Conservation (phyloP, 2,329 filamentous ascomycete genomes). For the Alternaria brassicae region DNA sequence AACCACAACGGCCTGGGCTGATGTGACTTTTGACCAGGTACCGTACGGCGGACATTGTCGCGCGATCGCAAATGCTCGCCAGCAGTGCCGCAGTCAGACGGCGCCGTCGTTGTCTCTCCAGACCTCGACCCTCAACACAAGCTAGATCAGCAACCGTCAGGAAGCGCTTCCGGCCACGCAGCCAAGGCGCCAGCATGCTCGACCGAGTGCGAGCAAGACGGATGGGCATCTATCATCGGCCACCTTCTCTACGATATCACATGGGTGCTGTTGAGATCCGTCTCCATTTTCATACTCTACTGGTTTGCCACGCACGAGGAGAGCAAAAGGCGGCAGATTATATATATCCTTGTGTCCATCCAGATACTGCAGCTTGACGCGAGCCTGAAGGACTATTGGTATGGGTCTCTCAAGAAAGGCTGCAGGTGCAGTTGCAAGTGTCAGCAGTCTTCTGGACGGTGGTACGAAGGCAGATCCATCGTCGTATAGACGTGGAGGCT, state of each 20-base stretch:
- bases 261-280: conserved; percentile 7
- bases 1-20: conserved; percentile 44
- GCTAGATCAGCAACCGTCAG: not conserved
- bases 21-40: conserved; percentile 15
- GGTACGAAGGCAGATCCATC: conserved; percentile 3
- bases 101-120: not conserved
- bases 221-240: not conserved
- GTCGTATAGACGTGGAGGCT: not conserved
- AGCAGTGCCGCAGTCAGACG: not conserved
- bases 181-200: not conserved
- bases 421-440: conserved; percentile 9
- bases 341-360: not conserved
- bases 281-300: not conserved
- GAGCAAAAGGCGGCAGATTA: not conserved
- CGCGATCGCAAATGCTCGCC: not conserved
- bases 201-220: not conserved
- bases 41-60: not conserved
- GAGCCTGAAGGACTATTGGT: conserved; percentile 9
- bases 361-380: conserved; percentile 7
- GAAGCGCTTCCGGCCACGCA: not conserved
- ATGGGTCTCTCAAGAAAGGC: conserved; percentile 9
- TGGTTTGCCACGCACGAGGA: conserved; percentile 10
- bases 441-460: not conserved
- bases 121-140: not conserved
- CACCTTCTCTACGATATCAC: conserved; percentile 9